These are phyloP conservation scores for Leptodermis oblonga DNA, from an alignment of 257 asterid genomes.

Conservation along the genomic window DNA sequence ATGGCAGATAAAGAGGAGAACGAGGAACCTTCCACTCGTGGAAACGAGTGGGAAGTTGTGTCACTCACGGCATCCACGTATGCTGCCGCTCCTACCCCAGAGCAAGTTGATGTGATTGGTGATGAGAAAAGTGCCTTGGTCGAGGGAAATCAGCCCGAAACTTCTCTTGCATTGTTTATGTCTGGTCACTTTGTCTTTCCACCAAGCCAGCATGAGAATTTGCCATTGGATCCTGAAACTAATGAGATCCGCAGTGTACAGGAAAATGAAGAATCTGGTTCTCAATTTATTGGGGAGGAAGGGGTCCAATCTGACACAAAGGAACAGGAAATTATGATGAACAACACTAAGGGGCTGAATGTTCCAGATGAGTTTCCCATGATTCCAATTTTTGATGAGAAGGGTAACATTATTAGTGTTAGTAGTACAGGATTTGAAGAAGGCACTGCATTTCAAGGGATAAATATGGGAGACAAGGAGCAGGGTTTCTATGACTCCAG, in stretches of 20 bases:
- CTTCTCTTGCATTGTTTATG: conserved; percentile 63
- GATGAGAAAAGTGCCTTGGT: conserved; percentile 28
- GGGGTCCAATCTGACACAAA: conserved; percentile 32
- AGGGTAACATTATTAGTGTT: conserved; percentile 26
- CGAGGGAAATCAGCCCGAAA: conserved; percentile 40
- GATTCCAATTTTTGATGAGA: conserved; percentile 33
- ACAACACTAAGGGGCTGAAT: conserved; percentile 35
- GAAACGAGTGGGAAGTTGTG: conserved; percentile 91
- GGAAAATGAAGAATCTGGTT: conserved; percentile 21
- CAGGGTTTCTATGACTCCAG: conserved; percentile 37
- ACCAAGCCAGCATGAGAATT: conserved; percentile 53
- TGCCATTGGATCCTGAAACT: conserved; percentile 31
- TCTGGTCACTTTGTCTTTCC: conserved; percentile 79
- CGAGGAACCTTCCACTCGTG: conserved; percentile 51
- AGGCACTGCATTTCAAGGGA: conserved; percentile 28
- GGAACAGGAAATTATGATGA: conserved; percentile 22
- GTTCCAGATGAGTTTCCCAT: conserved; percentile 37
- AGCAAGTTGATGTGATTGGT: conserved; percentile 29
- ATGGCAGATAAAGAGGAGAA: conserved; percentile 59
- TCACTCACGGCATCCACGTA: conserved; percentile 76
- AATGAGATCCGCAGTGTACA: conserved; percentile 29
- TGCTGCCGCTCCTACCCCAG: conserved; percentile 70
- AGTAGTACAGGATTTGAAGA: conserved; percentile 37
- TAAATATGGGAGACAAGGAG: conserved; percentile 40
- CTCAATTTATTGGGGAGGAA: conserved; percentile 28